phyloP scores from a whole-genome alignment of 257 asterid genomes.

The Datura wrightii region DNA sequence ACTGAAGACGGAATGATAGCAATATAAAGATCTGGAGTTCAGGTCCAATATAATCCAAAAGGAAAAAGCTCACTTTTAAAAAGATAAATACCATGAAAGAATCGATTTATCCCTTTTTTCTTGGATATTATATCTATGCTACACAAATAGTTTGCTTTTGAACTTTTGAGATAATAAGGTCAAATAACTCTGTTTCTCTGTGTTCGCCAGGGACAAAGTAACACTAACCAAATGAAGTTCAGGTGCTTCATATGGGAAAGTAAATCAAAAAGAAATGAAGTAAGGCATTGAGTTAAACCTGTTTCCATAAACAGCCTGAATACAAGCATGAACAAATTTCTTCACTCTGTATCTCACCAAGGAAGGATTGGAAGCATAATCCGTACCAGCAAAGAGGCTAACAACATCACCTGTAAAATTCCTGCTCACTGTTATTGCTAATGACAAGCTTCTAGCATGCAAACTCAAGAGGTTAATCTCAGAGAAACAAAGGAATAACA shows the following conservation, averaged over 20 bases:
- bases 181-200: neutral
- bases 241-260: neutral
- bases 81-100: neutral
- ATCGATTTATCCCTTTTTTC: neutral
- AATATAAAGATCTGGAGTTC: conserved; percentile 18
- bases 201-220: neutral
- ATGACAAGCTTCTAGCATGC: neutral
- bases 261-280: conserved; percentile 14
- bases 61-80: neutral
- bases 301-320: conserved; percentile 72
- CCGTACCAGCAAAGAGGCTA: conserved; percentile 67
- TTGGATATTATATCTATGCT: neutral
- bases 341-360: conserved; percentile 85
- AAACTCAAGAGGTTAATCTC: conserved; percentile 9
- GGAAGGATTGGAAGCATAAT: conserved; percentile 57
- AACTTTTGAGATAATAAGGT: neutral
- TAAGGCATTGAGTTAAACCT: conserved; percentile 56
- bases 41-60: conserved; percentile 5
- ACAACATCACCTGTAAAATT: conserved; percentile 54
- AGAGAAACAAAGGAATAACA: conserved; percentile 10
- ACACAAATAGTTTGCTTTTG: neutral
- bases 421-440: conserved; percentile 16
- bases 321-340: conserved; percentile 67
- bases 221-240: conserved; percentile 17
- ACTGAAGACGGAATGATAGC: neutral